Percentiles rank a stretch among this genome's conserved stretches.
phyloP scores from a whole-genome alignment of 768 basidiomycete genomes.

The Lentinula guzmanii region DNA sequence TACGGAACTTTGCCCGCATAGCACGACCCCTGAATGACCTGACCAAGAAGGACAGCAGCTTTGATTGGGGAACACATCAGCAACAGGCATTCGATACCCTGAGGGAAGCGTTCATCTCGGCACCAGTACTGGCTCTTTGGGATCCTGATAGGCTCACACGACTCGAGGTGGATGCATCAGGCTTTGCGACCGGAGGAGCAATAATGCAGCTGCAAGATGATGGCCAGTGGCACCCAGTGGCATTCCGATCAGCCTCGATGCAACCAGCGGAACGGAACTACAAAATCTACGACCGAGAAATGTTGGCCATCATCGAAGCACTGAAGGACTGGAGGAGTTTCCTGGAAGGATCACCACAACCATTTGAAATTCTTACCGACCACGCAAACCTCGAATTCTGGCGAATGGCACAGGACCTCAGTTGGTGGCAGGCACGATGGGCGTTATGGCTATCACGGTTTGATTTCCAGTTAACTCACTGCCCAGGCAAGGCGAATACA shows the following conservation, averaged over 20 bases:
- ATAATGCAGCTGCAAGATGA: background rate
- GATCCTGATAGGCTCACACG: background rate
- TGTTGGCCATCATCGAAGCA: constrained; percentile 4
- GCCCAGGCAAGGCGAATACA: too few relatives aligned
- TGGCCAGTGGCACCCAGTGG: background rate
- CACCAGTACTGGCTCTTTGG: background rate
- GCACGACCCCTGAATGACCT: background rate
- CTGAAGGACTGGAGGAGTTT: constrained; percentile 8
- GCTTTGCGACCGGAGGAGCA: background rate
- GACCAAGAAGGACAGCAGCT: background rate
- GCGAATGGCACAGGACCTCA: constrained; percentile 1
- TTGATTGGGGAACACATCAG: background rate
- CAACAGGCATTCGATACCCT: background rate
- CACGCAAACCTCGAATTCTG: constrained; percentile 9
- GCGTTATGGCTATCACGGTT: constrained; percentile 15
- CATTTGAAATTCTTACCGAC: background rate
- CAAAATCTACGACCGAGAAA: constrained; percentile 11
- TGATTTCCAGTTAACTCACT: constrained; percentile 6
- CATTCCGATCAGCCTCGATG: background rate
- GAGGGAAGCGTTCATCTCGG: background rate
- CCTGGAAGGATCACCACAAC: constrained; percentile 9
- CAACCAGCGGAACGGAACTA: background rate
- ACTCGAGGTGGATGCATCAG: background rate
- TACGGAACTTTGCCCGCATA: too few relatives aligned
- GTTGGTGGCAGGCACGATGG: constrained; percentile 7